Base-by-base conservation (phyloP, 495 filamentous ascomycete species). In the Lepraria neglecta region DNA sequence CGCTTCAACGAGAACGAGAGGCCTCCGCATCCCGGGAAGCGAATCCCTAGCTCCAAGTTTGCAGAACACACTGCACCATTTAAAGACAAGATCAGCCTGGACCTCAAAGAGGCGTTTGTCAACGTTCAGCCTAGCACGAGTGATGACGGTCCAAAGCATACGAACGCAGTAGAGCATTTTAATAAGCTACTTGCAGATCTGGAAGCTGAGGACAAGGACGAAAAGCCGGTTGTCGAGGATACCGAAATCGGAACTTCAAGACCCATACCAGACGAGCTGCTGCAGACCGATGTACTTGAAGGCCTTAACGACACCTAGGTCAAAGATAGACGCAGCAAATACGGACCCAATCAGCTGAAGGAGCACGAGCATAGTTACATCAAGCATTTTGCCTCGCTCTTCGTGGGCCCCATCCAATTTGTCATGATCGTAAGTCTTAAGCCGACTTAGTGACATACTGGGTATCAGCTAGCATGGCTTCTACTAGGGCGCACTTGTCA, bases 351-450 rank as follows among this genome's bases (percentile, higher is more conserved):
- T 68, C 82, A 87, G 71, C 87, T 96, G 86, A 91, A 88, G 74
- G 87, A 92, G 73, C 87, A 92, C 75, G 94, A 90, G 74, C 83
- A 87, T 70, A 92, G 89, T 66, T 70, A 89, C n/a, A 71, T 91
- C 54, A 78, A 92, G 64, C 91, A 94, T 75, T 95, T 96, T 70
- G 71, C 95, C 27, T 77, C 76, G 61, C 94, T 87, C 77, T 95
- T 96, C 76, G 79, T 91, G 65, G 91, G 91, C 64, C 91, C 91
- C 38, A 92, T 96, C 68, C 91, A 95, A 71, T 91, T 90, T 75
- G 91, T 95, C 70, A 96, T 96, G 91, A 88, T 92, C 82, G 87
- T 89, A 77, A 71, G 81, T 63, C 42, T 42, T 31, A 9, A 10
- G 43, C 4, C 42, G 4, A 40, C 11, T 0, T 27, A 2, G 6